phyloP scores from a whole-genome alignment of 164 flowering plant species.

The Vitis rupestris region DNA sequence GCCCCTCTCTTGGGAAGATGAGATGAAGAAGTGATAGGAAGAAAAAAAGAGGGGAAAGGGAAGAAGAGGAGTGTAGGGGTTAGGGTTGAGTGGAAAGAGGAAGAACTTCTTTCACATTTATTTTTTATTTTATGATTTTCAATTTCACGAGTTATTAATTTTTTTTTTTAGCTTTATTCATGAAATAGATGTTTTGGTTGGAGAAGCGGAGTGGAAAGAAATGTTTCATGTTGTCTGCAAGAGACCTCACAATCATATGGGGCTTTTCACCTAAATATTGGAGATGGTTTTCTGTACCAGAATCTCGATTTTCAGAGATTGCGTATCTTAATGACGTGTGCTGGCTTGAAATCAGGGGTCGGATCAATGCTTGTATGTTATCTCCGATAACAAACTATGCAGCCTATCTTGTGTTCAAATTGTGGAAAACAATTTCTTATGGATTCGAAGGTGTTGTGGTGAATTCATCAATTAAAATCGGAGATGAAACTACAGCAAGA shows the following conservation, averaged over 20 bases:
- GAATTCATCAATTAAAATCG: conserved; percentile 19
- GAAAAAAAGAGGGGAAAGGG: no score
- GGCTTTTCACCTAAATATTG: conserved; percentile 28
- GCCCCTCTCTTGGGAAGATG: no score
- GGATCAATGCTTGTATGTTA: conserved; percentile 19
- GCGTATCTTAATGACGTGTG: conserved; percentile 30
- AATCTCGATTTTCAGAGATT: conserved; percentile 38
- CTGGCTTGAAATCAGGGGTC: conserved; percentile 40
- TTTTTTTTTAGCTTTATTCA: no score
- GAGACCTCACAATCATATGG: conserved; percentile 38
- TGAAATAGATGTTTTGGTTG: conserved; percentile 35
- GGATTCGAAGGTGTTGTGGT: conserved; percentile 25
- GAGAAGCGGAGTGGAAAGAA: conserved; percentile 40
- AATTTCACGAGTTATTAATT: no score
- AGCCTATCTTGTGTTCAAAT: conserved; percentile 34
- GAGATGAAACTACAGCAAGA: background rate
- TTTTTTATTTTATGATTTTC: no score
- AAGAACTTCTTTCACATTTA: no score
- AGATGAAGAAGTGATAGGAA: no score
- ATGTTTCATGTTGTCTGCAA: conserved; percentile 41
- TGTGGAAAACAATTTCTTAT: background rate
- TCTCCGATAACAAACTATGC: conserved; percentile 29
- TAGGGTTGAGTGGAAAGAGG: no score
- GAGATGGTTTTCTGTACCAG: conserved; percentile 35
- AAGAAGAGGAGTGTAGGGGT: no score